Evolutionary conservation across 2,329 filamentous ascomycete species (phyloP).

Genomic region (Alternaria rosae): DNA sequence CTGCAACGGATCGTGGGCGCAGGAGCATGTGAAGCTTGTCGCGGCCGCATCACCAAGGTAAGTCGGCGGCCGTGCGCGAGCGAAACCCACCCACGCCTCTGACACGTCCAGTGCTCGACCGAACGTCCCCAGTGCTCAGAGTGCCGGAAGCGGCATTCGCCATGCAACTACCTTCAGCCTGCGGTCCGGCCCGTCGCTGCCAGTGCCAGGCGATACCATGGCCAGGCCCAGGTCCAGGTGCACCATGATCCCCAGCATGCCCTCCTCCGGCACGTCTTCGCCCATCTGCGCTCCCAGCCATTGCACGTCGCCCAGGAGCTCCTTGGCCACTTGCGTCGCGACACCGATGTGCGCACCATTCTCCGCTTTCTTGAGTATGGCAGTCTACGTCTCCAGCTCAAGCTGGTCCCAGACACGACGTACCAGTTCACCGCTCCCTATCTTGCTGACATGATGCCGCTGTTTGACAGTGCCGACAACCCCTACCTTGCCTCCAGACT

Average conservation of each 20-base stretch:
- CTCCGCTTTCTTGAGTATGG: slow-evolving; percentile 7
- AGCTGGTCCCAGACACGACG: background rate
- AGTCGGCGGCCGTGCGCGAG: background rate
- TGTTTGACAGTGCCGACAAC: background rate
- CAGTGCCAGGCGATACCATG: slow-evolving; percentile 2
- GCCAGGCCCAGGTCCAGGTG: background rate
- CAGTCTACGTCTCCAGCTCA: slow-evolving; percentile 5
- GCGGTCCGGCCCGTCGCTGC: background rate
- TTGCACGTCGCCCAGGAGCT: background rate
- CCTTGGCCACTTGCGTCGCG: background rate
- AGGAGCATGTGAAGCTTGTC: slow-evolving; percentile 7
- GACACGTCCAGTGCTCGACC: slow-evolving; percentile 6
- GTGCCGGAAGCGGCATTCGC: background rate
- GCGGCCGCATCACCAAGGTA: slow-evolving; percentile 10
- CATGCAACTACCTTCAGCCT: slow-evolving; percentile 5
- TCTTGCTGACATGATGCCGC: slow-evolving; percentile 3
- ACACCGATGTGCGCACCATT: background rate
- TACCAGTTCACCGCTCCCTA: slow-evolving; percentile 5
- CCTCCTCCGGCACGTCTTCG: slow-evolving; percentile 5
- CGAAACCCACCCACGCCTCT: background rate
- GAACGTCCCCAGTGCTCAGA: slow-evolving; percentile 3
- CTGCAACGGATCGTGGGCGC: slow-evolving; percentile 2
- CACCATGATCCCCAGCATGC: background rate
- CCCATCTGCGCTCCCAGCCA: slow-evolving; percentile 6
- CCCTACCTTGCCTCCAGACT: slow-evolving; percentile 4